A percentile compares a stretch with the other conserved stretches of the same genome.
Conservation (phyloP, 1,284 basidiomycete genomes). For the Vanrija pseudolonga region DNA sequence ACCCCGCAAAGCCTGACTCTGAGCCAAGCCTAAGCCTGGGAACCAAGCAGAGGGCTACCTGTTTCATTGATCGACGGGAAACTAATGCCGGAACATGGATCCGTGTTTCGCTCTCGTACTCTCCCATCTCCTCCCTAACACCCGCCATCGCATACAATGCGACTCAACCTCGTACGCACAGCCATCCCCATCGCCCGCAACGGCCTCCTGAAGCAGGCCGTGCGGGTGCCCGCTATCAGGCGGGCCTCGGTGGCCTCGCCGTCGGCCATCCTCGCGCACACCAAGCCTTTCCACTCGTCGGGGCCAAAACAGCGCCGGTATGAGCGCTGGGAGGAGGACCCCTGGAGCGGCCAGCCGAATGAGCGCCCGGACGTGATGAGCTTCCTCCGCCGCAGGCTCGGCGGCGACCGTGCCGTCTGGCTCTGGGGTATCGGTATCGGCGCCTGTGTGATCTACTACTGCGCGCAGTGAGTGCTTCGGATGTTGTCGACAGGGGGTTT, state of each 20-base stretch:
- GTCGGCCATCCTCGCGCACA: no score
- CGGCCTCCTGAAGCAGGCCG: no score
- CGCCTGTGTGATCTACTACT: constrained; percentile 57
- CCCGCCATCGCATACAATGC: background rate
- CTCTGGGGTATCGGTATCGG: constrained; percentile 42
- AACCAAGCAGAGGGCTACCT: no score
- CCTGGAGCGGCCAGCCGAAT: constrained; percentile 6
- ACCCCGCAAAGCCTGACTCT: no score
- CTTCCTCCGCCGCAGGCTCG: constrained; percentile 34
- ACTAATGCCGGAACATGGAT: background rate
- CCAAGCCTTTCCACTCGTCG: background rate
- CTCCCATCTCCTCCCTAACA: background rate
- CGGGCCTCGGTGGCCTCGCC: no score
- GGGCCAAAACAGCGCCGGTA: constrained; percentile 13
- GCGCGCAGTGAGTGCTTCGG: constrained; percentile 55
- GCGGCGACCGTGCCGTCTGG: constrained; percentile 41
- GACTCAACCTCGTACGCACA: no score
- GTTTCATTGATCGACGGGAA: no score
- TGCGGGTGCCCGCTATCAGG: no score
- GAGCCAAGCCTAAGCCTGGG: no score
- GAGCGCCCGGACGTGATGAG: constrained; percentile 19
- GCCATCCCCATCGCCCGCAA: background rate
- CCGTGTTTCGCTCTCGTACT: background rate
- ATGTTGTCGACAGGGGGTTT: background rate
- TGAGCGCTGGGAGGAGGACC: constrained; percentile 29